Evolutionary conservation across 768 basidiomycete genomes (phyloP).

Genomic region (Piloderma croceum): DNA sequence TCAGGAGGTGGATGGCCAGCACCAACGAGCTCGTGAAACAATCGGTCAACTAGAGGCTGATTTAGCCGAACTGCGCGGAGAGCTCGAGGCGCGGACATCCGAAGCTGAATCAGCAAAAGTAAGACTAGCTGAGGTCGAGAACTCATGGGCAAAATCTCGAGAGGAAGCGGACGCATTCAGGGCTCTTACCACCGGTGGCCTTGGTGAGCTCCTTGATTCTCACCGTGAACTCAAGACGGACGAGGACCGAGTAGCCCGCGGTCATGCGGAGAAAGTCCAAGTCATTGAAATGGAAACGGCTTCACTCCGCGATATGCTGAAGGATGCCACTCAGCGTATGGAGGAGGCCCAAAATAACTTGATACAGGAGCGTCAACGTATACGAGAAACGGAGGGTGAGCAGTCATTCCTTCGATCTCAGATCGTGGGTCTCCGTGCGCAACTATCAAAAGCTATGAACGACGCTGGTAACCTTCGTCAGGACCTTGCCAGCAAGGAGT

Average conservation of each 20-base stretch:
- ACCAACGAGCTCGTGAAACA: slow-evolving; percentile 64
- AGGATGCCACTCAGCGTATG: slow-evolving; percentile 65
- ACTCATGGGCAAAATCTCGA: slow-evolving; percentile 85
- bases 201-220: slow-evolving; percentile 83
- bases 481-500: slow-evolving; percentile 62
- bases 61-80: slow-evolving; percentile 70
- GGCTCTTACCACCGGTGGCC: slow-evolving; percentile 76
- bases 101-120: slow-evolving; percentile 69
- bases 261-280: slow-evolving; percentile 76
- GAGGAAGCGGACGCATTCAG: slow-evolving; percentile 91
- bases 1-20: slow-evolving; percentile 71
- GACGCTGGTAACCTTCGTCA: slow-evolving; percentile 68
- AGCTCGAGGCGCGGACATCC: slow-evolving; percentile 67
- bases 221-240: slow-evolving; percentile 82
- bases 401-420: slow-evolving; percentile 65
- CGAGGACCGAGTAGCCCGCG: slow-evolving; percentile 70
- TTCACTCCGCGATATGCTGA: slow-evolving; percentile 74
- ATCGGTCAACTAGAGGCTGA: slow-evolving; percentile 70
- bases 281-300: slow-evolving; percentile 74
- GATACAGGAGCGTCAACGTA: slow-evolving; percentile 58
- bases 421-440: slow-evolving; percentile 64
- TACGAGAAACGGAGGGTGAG: slow-evolving; percentile 60
- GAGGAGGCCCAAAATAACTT: slow-evolving; percentile 67
- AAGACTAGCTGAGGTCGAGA: slow-evolving; percentile 76
- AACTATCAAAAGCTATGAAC: slow-evolving; percentile 60